phyloP scores from a whole-genome alignment of 164 flowering plant species.

The Cinnamomum chago region DNA sequence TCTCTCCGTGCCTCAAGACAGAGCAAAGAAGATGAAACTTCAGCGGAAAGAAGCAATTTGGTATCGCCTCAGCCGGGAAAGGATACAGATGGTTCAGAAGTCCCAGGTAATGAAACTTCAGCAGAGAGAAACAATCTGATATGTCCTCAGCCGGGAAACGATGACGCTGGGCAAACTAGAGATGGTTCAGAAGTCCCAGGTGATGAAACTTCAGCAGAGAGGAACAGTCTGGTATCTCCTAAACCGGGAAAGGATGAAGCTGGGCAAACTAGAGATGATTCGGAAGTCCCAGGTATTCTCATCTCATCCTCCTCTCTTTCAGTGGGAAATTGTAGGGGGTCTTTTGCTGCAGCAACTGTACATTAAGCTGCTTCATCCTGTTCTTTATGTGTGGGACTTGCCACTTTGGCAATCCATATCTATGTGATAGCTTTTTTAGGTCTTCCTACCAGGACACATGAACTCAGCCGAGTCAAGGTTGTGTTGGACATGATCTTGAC shows the following conservation, averaged over 20 bases:
- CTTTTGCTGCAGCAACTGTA: not conserved
- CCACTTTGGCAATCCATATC: not conserved
- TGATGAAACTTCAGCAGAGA: not conserved
- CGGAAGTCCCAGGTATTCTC: not conserved
- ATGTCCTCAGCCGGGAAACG: no score
- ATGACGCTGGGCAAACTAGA: no score
- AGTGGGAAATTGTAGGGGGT: not conserved
- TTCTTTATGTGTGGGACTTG: not conserved
- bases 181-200: no score
- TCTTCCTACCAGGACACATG: no score
- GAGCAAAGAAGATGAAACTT: conserved; percentile 19
- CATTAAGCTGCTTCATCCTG: not conserved
- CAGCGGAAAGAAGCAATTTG: not conserved
- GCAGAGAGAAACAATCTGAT: no score
- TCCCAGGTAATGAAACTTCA: not conserved
- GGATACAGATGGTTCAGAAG: not conserved
- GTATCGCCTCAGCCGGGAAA: not conserved
- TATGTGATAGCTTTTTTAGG: no score
- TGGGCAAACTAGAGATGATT: no score
- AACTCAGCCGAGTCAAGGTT: no score
- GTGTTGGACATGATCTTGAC: not conserved
- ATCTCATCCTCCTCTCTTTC: not conserved
- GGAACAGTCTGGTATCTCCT: no score
- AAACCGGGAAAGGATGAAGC: no score
- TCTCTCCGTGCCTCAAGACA: conserved; percentile 24